Base-by-base conservation (phyloP, 352 stramenopile species). In the Phytophthora litchii region DNA sequence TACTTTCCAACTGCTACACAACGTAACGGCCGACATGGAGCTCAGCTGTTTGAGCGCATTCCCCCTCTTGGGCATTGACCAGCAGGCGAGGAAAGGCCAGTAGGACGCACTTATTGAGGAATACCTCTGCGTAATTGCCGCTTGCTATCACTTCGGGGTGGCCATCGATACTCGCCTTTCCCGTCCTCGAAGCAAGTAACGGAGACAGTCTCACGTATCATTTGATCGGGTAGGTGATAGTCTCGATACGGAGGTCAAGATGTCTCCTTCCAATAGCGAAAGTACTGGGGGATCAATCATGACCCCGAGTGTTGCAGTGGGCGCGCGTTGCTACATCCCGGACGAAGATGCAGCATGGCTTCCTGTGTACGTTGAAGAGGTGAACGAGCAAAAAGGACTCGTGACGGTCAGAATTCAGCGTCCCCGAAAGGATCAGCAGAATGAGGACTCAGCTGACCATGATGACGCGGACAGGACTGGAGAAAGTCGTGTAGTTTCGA, bases 301-400 rank as follows among this genome's bases (percentile, higher is more conserved):
- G 44, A 50, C 58, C 34, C 64, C 73, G 2, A 80, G 68, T 42
- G 61, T 90, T 16, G 72, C 77, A 4, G 70, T 86, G 20, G 84
- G 84, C 21, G 74, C 80, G 48, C 74, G 80, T 16, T 94, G 84
- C 62, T 94, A 90, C 68, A 80, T 92, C 53, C 77, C 82, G 1
- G 85, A 94, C 58, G 62, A 78, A 35, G 56, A 72, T 2, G 66
- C 70, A 11, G 76, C 89, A 25, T 94, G 85, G 85, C 60, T 94
- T 23, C 85, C 82, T 12, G 85, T 89, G 42, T 76, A 79, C 44
- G 78, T 92, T 17, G 80, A 92, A 32, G 57, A 75, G 16, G 76
- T 92, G 34, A 67, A 90, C 50, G 66, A 81, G 40, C 54, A 70
- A 38, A 64, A 73, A 25, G 50, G 74, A 4, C 63, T 68, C 27